These are phyloP conservation scores for Penicillium sumatraense DNA, from an alignment of 2,329 filamentous ascomycete genomes.

Conservation along the genomic window DNA sequence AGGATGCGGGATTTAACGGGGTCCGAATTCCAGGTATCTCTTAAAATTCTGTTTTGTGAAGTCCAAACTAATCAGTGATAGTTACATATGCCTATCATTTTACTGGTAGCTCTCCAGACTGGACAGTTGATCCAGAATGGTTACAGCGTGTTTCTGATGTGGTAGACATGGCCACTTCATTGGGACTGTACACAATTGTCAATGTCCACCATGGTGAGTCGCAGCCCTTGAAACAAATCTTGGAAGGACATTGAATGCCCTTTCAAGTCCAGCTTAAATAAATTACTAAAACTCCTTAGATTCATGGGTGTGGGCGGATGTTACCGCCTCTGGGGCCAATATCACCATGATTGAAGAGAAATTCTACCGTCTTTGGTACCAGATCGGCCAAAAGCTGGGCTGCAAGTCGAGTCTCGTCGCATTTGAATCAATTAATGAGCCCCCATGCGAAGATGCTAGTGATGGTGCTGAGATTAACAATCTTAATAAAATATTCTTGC, in stretches of 20 bases:
- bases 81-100: constrained; percentile 66
- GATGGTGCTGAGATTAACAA: constrained; percentile 59
- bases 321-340: constrained; percentile 53
- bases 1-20: constrained; percentile 61
- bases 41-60: not conserved
- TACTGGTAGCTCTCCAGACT: constrained; percentile 53
- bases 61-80: constrained; percentile 21
- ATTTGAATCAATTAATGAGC: constrained; percentile 66
- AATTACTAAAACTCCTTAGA: constrained; percentile 34
- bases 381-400: constrained; percentile 59
- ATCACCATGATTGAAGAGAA: constrained; percentile 59
- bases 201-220: constrained; percentile 60
- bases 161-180: constrained; percentile 58
- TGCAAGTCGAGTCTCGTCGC: constrained; percentile 60
- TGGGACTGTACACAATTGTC: constrained; percentile 58
- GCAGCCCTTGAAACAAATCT: too few relatives aligned
- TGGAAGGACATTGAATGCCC: too few relatives aligned
- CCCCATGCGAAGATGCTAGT: constrained; percentile 56
- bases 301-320: constrained; percentile 63
- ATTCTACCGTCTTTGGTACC: constrained; percentile 61
- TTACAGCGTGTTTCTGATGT: constrained; percentile 63
- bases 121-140: constrained; percentile 60
- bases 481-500: constrained; percentile 61
- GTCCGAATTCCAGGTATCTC: constrained; percentile 56
- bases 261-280: not conserved